Evolutionary conservation across 2,329 filamentous ascomycete species (phyloP).

Genomic region (Zymoseptoria tritici): DNA sequence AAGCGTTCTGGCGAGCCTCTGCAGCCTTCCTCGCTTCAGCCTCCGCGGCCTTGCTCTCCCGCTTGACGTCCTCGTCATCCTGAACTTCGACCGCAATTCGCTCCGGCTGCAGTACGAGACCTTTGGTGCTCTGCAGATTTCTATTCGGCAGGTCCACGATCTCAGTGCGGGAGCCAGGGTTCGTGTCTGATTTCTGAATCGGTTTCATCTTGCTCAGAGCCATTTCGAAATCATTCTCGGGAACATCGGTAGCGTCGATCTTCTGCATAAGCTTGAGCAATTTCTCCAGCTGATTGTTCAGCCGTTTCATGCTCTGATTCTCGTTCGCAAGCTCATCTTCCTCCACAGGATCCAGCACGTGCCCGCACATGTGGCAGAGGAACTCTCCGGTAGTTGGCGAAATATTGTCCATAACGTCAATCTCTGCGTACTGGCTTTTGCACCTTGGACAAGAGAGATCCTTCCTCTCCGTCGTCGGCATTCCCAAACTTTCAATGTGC

Average conservation of each 20-base stretch:
- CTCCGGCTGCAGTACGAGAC: constrained; percentile 29
- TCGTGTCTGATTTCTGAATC: constrained; percentile 57
- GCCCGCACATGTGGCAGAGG: constrained; percentile 70
- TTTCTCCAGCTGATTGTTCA: constrained; percentile 74
- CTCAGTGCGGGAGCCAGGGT: constrained; percentile 48
- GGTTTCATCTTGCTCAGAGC: constrained; percentile 57
- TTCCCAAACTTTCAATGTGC: constrained; percentile 74
- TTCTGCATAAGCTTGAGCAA: constrained; percentile 68
- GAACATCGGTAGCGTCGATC: constrained; percentile 67
- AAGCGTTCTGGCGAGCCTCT: constrained; percentile 30
- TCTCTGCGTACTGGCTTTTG: constrained; percentile 75
- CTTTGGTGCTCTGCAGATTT: constrained; percentile 28
- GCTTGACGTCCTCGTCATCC: constrained; percentile 29
- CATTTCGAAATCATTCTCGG: constrained; percentile 64
- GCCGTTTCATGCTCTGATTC: constrained; percentile 59
- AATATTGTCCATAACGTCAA: constrained; percentile 77
- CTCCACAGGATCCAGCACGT: constrained; percentile 53
- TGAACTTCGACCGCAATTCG: constrained; percentile 30
- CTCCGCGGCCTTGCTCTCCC: constrained; percentile 26
- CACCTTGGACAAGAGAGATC: constrained; percentile 78
- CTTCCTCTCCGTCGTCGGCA: constrained; percentile 74
- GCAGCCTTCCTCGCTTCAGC: constrained; percentile 23
- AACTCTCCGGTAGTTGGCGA: constrained; percentile 54
- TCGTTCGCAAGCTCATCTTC: constrained; percentile 50
- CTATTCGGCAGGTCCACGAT: constrained; percentile 28